Conservation (phyloP, 2,329 filamentous ascomycete species). For the Neoarthrinium moseri region DNA sequence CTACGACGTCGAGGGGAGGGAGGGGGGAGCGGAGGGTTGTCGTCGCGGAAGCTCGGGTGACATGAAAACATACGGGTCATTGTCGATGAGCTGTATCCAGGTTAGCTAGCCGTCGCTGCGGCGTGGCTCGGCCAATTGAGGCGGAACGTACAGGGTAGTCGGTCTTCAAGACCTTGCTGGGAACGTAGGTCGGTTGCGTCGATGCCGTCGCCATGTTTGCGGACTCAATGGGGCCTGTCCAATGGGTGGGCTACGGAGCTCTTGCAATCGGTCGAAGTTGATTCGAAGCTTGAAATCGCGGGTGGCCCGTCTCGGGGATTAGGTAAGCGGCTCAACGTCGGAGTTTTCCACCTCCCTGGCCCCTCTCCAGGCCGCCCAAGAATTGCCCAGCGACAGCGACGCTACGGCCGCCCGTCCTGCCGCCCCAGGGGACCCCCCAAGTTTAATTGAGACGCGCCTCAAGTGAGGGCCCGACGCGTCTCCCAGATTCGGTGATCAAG, state of each 20-base stretch:
- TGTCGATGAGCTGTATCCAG: slow-evolving; percentile 84
- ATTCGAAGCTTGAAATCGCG: slow-evolving; percentile 23
- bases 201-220: slow-evolving; percentile 37
- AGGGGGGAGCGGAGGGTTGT: too few species aligned
- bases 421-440: not conserved
- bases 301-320: slow-evolving; percentile 18
- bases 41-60: slow-evolving; percentile 10
- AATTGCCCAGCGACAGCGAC: not conserved
- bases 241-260: slow-evolving; percentile 12
- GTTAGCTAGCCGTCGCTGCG: slow-evolving; percentile 23
- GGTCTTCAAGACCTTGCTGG: slow-evolving; percentile 76
- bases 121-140: slow-evolving; percentile 16
- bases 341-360: slow-evolving; percentile 1
- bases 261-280: slow-evolving; percentile 17
- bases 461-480: slow-evolving; percentile 9
- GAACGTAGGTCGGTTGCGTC: slow-evolving; percentile 52
- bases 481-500: not conserved
- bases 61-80: slow-evolving; percentile 83
- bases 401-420: not conserved
- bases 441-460: slow-evolving; percentile 12
- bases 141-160: slow-evolving; percentile 76
- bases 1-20: too few species aligned
- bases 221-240: slow-evolving; percentile 15
- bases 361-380: not conserved
- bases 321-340: slow-evolving; percentile 29